phyloP scores from a whole-genome alignment of 2,329 filamentous ascomycete species.

The Fusarium dimerum region DNA sequence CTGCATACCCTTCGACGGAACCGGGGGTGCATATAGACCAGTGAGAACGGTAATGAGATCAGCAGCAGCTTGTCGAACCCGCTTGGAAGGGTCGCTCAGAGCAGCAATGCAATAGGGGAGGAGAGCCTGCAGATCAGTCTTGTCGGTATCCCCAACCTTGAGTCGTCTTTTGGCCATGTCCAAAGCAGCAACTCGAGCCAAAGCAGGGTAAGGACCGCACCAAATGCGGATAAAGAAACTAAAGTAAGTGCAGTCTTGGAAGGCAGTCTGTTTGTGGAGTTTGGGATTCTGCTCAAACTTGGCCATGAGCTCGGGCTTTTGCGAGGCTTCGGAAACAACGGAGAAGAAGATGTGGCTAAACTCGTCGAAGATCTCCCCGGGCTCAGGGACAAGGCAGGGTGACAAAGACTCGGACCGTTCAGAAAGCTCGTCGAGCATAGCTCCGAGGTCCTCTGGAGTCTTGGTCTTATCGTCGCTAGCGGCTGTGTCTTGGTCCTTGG shows the following conservation, averaged over 20 bases:
- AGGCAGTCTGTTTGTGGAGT: conserved; percentile 54
- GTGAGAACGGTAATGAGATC: conserved; percentile 63
- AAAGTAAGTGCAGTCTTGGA: conserved; percentile 66
- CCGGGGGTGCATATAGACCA: conserved; percentile 44
- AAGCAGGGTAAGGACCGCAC: conserved; percentile 68
- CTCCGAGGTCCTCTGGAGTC: conserved; percentile 40
- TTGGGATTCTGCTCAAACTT: conserved; percentile 57
- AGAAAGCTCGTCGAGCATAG: conserved; percentile 41
- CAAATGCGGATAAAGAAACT: conserved; percentile 77
- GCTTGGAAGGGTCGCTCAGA: conserved; percentile 73
- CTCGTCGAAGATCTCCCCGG: conserved; percentile 56
- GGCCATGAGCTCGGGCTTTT: conserved; percentile 41
- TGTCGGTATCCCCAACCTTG: conserved; percentile 48
- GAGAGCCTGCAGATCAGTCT: conserved; percentile 72
- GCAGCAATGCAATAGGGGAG: conserved; percentile 80
- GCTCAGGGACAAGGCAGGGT: conserved; percentile 54
- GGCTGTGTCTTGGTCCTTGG: conserved; percentile 45
- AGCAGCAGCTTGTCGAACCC: conserved; percentile 74
- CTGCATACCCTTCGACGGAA: conserved; percentile 40
- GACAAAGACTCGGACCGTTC: conserved; percentile 40
- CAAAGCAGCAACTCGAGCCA: conserved; percentile 70
- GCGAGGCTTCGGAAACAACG: conserved; percentile 47
- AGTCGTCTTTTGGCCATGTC: conserved; percentile 62
- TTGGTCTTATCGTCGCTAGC: conserved; percentile 27
- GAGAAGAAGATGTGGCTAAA: conserved; percentile 60